Conservation (phyloP, 2,329 filamentous ascomycete species). For the Ramichloridium luteum region DNA sequence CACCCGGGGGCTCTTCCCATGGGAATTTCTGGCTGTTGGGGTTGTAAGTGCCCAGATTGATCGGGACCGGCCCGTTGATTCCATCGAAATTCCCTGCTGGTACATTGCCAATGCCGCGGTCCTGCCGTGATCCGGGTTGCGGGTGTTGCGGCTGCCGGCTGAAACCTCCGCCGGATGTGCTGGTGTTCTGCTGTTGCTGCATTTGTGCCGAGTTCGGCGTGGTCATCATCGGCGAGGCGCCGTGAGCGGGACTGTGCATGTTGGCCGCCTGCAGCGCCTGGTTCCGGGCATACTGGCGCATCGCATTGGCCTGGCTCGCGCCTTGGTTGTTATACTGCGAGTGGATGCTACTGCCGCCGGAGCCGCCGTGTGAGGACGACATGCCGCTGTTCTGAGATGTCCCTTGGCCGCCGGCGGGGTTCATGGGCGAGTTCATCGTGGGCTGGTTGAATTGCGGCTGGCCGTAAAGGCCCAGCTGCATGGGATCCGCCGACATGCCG, state of each 20-base stretch:
- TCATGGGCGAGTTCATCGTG: slow-evolving; percentile 31
- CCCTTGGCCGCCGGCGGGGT: slow-evolving; percentile 11
- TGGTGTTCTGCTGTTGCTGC: slow-evolving; percentile 3
- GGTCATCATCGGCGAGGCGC: slow-evolving; percentile 10
- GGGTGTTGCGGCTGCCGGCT: slow-evolving; percentile 22
- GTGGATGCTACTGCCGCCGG: slow-evolving; percentile 16
- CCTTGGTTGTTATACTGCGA: slow-evolving; percentile 17
- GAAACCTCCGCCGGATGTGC: slow-evolving; percentile 11
- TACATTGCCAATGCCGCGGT: slow-evolving; percentile 18
- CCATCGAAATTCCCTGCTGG: slow-evolving; percentile 14
- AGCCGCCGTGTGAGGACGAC: slow-evolving; percentile 22
- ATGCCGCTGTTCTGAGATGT: slow-evolving; percentile 19
- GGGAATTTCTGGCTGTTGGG: slow-evolving; percentile 26
- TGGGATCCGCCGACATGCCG: slow-evolving; percentile 12
- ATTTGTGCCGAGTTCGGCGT: too few species aligned
- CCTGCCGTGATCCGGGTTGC: slow-evolving; percentile 18
- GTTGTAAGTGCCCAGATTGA: slow-evolving; percentile 19
- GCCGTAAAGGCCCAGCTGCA: slow-evolving; percentile 28
- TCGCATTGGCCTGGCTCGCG: slow-evolving; percentile 7
- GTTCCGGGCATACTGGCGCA: slow-evolving; percentile 16
- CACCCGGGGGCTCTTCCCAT: slow-evolving; percentile 25
- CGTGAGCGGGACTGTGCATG: slow-evolving; percentile 14
- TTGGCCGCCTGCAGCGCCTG: slow-evolving; percentile 16
- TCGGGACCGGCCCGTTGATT: slow-evolving; percentile 16
- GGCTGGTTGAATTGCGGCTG: slow-evolving; percentile 28